Conservation (phyloP, 345 rosid genomes). For the Gossypium herbaceum region DNA sequence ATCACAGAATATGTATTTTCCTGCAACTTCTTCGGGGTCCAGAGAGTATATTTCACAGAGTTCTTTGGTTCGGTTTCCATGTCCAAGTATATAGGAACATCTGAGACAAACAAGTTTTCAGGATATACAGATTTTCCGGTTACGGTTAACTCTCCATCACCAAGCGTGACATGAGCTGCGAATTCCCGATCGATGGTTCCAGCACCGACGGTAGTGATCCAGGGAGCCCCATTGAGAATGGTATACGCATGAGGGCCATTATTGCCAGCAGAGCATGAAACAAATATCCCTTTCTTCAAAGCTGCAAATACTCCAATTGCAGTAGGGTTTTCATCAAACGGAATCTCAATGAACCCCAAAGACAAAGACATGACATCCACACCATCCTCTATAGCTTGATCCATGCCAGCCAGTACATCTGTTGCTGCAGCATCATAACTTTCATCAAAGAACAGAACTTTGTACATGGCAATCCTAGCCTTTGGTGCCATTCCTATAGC, state of each 20-base stretch:
- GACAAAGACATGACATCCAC: slow-evolving; percentile 46
- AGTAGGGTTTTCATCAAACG: slow-evolving; percentile 40
- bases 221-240: slow-evolving; percentile 15
- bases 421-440: slow-evolving; percentile 31
- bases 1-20: slow-evolving; percentile 10
- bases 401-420: slow-evolving; percentile 48
- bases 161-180: slow-evolving; percentile 8
- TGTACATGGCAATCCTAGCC: slow-evolving; percentile 58
- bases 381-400: slow-evolving; percentile 50
- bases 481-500: slow-evolving; percentile 39
- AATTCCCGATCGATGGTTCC: slow-evolving; percentile 25
- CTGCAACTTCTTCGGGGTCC: not conserved
- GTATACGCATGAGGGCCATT: slow-evolving; percentile 13
- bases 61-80: slow-evolving; percentile 7
- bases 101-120: not conserved
- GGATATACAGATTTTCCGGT: not conserved
- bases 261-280: slow-evolving; percentile 46
- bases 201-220: slow-evolving; percentile 47
- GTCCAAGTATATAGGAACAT: not conserved
- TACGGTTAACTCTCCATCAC: not conserved
- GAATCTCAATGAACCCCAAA: slow-evolving; percentile 30
- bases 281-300: slow-evolving; percentile 44
- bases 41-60: not conserved
- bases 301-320: slow-evolving; percentile 58
- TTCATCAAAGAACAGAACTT: slow-evolving; percentile 27